Base-by-base conservation (phyloP, 495 filamentous ascomycete genomes). In the Parathielavia appendiculata region DNA sequence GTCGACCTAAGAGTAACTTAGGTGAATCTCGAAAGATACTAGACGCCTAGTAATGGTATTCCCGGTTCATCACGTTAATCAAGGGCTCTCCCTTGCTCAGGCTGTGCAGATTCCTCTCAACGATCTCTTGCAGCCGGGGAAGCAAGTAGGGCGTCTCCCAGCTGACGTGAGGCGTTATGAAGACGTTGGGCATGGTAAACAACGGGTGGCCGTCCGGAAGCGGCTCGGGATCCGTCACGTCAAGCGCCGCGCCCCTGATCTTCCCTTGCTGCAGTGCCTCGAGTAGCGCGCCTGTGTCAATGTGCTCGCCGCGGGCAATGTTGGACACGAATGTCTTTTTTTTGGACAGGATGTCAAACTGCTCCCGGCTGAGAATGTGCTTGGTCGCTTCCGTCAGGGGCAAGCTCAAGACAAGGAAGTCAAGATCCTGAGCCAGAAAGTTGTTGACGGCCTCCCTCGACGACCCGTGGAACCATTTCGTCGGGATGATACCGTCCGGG, bases 141-240 rank as follows among this genome's bases (percentile, higher is more conserved):
- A 75, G 71, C 73, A 91, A 89, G 47, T 76, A 75, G 16, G 65
- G 71, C 7, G 82, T 83, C 48, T 77, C 46, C 1, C 85, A 82
- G 70, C 88, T 90, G 17, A 91, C 72, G 79, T 96, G 91, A 34
- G 91, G 91, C 59, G 87, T 92, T 52, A 95, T 79, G 47, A 85
- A 79, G 23, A 88, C 76, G 73, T 92, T 91, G 57, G 82, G 77
- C 62, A 84, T 73, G n/a, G 79, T 81, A 83, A 89, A 93, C 35
- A 96, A 68, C 56, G 84, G 80, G 69, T 85, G 80, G 11, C 86
- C 84, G 26, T 73, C 59, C 0, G 88, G 87, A 62, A 96, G 66
- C 0, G 91, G 91, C 65, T 96, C 91, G 0, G 89, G 89, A 54
- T 93, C 90, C 38, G 90, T 89, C 0, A 95, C 91, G 72, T 96